Percentiles rank a stretch among this genome's conserved stretches.
phyloP scores from a whole-genome alignment of 306 rosid genomes.

The Prunus fruticosa region DNA sequence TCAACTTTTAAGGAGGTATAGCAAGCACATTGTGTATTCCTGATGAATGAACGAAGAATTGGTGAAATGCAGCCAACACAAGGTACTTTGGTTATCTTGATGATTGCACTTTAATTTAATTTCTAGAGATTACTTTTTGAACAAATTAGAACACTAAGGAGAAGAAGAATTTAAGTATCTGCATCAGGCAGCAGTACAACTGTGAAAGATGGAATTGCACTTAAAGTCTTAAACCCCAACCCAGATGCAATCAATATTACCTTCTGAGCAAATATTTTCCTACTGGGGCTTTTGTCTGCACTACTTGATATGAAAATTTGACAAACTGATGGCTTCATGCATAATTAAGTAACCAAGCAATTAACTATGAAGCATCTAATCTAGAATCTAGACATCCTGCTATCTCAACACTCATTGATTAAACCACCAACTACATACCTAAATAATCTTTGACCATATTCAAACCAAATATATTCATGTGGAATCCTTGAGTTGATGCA shows the following conservation, averaged over 20 bases:
- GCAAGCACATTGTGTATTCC: not conserved
- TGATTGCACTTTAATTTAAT: not conserved
- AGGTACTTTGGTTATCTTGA: not conserved
- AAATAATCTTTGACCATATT: slow-evolving; percentile 35
- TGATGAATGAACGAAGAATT: not conserved
- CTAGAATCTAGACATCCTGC: slow-evolving; percentile 1
- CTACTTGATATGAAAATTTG: not conserved
- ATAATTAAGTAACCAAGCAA: not conserved
- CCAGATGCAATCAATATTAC: not conserved
- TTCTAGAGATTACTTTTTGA: not conserved
- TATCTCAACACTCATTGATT: slow-evolving; percentile 3
- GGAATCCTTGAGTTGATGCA: slow-evolving; percentile 41
- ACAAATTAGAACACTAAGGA: not conserved
- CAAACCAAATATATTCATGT: slow-evolving; percentile 38
- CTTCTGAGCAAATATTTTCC: not conserved
- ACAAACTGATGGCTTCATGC: not conserved
- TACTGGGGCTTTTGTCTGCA: not conserved
- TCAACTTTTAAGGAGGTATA: not conserved
- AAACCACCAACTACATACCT: slow-evolving; percentile 37
- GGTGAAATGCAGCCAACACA: not conserved
- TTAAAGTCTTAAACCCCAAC: not conserved
- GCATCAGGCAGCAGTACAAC: not conserved
- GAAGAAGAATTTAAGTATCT: not conserved
- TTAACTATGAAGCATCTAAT: not conserved
- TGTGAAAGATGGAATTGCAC: not conserved